A percentile compares a stretch with the other conserved stretches of the same genome.
phyloP scores from a whole-genome alignment of 148 eudicot species.

The Persicaria tinctoria region DNA sequence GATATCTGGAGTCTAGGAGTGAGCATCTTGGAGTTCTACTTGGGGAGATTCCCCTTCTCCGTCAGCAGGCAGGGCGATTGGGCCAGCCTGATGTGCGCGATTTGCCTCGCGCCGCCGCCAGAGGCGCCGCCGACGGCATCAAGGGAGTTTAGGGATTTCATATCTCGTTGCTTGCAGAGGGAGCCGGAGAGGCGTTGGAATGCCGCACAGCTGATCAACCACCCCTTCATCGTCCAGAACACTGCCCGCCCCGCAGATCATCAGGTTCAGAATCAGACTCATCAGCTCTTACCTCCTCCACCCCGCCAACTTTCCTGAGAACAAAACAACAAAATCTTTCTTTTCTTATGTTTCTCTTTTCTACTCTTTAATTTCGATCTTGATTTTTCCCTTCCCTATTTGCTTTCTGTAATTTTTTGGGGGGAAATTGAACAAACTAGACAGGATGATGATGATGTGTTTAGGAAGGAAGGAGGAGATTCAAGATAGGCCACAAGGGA shows the following conservation, averaged over 20 bases:
- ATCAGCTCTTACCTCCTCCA: constrained; percentile 15
- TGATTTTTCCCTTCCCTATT: not conserved
- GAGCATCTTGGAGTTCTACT: constrained; percentile 63
- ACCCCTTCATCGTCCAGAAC: constrained; percentile 49
- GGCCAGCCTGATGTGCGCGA: constrained; percentile 80
- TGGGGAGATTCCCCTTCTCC: constrained; percentile 66
- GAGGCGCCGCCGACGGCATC: constrained; percentile 63
- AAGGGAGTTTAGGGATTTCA: constrained; percentile 59
- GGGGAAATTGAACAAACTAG: constrained; percentile 7
- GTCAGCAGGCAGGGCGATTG: constrained; percentile 69
- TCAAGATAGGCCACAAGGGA: constrained; percentile 8
- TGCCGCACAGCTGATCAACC: constrained; percentile 38
- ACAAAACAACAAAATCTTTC: not conserved
- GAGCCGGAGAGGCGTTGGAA: constrained; percentile 74
- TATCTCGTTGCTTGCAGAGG: constrained; percentile 64
- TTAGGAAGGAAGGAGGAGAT: constrained; percentile 10
- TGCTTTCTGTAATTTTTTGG: constrained; percentile 2
- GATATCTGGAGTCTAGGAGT: constrained; percentile 93
- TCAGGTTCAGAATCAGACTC: constrained; percentile 13
- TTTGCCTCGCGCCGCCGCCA: constrained; percentile 68
- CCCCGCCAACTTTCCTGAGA: constrained; percentile 9
- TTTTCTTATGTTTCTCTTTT: constrained; percentile 1
- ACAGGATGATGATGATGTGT: not conserved
- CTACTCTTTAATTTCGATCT: not conserved
- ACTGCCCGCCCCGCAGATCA: constrained; percentile 4